phyloP scores from a whole-genome alignment of 805 yeast genomes.

The Komagataella kurtzmanii region DNA sequence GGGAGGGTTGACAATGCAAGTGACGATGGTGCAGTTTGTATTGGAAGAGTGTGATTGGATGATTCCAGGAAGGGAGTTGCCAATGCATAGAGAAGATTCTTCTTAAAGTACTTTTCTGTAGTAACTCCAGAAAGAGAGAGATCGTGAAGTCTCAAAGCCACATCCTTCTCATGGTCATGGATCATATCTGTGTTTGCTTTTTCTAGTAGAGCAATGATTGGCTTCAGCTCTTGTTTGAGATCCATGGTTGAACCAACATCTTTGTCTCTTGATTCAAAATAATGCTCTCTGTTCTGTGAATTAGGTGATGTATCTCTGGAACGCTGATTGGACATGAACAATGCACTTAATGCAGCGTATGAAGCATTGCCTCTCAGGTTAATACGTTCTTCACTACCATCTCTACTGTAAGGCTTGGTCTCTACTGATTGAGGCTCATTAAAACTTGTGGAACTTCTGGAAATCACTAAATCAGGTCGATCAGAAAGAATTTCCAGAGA shows the following conservation, averaged over 20 bases:
- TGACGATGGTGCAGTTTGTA: conserved; percentile 7
- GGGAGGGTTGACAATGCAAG: conserved; percentile 16
- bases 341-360: conserved; percentile 23
- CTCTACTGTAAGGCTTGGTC: background rate
- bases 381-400: conserved; percentile 8
- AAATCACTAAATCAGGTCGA: conserved; percentile 35
- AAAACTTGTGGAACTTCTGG: conserved; percentile 4
- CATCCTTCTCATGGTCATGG: conserved; percentile 1
- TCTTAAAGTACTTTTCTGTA: conserved; percentile 27
- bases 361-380: conserved; percentile 22
- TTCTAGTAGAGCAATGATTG: background rate
- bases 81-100: conserved; percentile 42
- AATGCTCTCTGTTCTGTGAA: background rate
- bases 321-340: conserved; percentile 18
- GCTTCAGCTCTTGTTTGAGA: background rate
- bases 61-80: conserved; percentile 54
- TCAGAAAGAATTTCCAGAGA: conserved; percentile 63
- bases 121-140: conserved; percentile 32
- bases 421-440: background rate
- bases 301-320: conserved; percentile 3
- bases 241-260: background rate
- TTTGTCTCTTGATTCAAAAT: background rate
- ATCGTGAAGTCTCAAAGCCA: conserved; percentile 44
- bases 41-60: conserved; percentile 9
- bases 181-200: background rate